A percentile compares a stretch with the other conserved stretches of the same genome.
These are phyloP conservation scores for Sinapis alba DNA, from an alignment of 441 rosid species.

Conservation along the genomic window DNA sequence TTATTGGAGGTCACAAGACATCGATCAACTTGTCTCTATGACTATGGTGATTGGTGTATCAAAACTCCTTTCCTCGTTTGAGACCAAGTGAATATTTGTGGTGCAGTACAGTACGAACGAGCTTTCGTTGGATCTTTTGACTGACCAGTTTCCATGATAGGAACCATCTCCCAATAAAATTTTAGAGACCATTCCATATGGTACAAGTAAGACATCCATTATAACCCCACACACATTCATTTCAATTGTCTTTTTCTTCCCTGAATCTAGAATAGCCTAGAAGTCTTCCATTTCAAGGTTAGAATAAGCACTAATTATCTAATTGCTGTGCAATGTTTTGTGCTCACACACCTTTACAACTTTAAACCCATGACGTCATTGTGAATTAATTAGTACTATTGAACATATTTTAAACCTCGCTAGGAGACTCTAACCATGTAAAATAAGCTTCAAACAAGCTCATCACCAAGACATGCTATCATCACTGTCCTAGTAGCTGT, in stretches of 20 bases:
- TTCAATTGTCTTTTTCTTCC: constrained; percentile 17
- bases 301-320: background rate
- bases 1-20: constrained; percentile 26
- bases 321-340: background rate
- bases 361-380: background rate
- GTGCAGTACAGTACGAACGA: constrained; percentile 9
- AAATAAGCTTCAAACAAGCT: background rate
- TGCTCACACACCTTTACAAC: background rate
- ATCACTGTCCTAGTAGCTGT: background rate
- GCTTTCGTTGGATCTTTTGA: constrained; percentile 23
- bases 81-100: constrained; percentile 18
- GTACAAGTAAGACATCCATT: constrained; percentile 39
- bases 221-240: constrained; percentile 8
- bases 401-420: background rate
- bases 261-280: background rate
- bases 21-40: constrained; percentile 25
- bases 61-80: constrained; percentile 14
- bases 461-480: background rate
- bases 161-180: constrained; percentile 36
- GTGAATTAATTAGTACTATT: background rate
- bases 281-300: constrained; percentile 15
- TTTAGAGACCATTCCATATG: constrained; percentile 31
- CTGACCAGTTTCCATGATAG: constrained; percentile 40
- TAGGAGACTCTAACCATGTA: background rate
- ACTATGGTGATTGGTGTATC: constrained; percentile 6